Percentiles rank a stretch among this genome's conserved stretches.
phyloP scores from a whole-genome alignment of 1,284 basidiomycete genomes.

The Grifola frondosa region DNA sequence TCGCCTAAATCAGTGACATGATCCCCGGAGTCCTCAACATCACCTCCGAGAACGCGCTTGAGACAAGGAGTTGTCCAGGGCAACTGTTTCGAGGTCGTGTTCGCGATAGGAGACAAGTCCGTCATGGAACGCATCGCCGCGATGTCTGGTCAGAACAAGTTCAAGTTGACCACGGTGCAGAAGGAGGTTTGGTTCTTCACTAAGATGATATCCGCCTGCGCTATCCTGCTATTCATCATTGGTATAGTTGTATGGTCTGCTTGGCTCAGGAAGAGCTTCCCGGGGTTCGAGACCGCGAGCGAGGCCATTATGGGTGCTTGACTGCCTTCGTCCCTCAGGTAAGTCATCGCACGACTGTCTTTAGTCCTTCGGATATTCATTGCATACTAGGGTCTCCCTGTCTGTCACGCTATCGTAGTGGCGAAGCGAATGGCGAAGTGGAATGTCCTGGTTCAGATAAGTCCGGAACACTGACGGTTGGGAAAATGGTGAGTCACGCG shows the following conservation, averaged over 20 bases:
- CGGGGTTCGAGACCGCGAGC: slow-evolving; percentile 36
- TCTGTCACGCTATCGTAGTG: slow-evolving; percentile 48
- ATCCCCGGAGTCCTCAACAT: slow-evolving; percentile 46
- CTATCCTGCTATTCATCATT: slow-evolving; percentile 37
- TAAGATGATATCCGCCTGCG: slow-evolving; percentile 42
- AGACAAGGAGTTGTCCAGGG: slow-evolving; percentile 58
- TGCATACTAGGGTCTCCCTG: slow-evolving; percentile 40
- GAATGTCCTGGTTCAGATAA: slow-evolving; percentile 45
- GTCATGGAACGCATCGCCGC: slow-evolving; percentile 58
- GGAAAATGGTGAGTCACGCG: slow-evolving; percentile 17
- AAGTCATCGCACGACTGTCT: background rate
- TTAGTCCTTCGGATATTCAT: background rate
- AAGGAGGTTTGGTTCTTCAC: slow-evolving; percentile 47
- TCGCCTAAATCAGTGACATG: slow-evolving; percentile 36
- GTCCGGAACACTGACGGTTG: slow-evolving; percentile 18
- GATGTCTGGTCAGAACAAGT: slow-evolving; percentile 48
- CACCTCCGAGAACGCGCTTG: slow-evolving; percentile 56
- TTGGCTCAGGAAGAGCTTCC: slow-evolving; percentile 39
- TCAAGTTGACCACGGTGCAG: slow-evolving; percentile 47
- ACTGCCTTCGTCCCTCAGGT: slow-evolving; percentile 50
- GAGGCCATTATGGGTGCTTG: slow-evolving; percentile 43
- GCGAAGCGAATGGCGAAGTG: slow-evolving; percentile 47
- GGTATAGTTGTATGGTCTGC: slow-evolving; percentile 42
- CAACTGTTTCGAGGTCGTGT: slow-evolving; percentile 52
- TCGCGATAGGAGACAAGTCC: slow-evolving; percentile 56